Percentiles rank a stretch among this genome's conserved stretches.
These are phyloP conservation scores for Fraxinus latifolia DNA, from an alignment of 305 asterid species.

Conservation along the genomic window DNA sequence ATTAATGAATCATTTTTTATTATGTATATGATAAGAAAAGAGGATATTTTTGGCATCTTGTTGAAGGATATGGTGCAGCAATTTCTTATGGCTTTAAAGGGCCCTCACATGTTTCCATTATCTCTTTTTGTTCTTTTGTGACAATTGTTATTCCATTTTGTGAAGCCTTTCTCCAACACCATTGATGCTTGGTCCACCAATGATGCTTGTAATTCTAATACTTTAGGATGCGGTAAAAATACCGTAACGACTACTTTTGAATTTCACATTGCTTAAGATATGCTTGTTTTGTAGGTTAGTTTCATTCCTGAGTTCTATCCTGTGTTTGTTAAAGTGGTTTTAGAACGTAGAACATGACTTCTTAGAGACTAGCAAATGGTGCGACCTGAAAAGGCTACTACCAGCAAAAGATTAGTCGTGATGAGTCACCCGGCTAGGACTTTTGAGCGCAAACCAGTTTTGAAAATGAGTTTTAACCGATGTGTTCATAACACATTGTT, in stretches of 20 bases:
- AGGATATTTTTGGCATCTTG: constrained; percentile 25
- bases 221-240: neutral
- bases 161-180: constrained; percentile 26
- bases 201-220: neutral
- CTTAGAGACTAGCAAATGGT: neutral
- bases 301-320: neutral
- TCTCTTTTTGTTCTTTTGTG: constrained; percentile 42
- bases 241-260: neutral
- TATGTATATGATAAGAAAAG: constrained; percentile 14
- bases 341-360: neutral
- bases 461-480: neutral
- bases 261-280: neutral
- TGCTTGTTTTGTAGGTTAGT: neutral
- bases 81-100: constrained; percentile 27
- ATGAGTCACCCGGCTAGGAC: neutral
- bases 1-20: constrained; percentile 2
- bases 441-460: too few species aligned
- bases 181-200: constrained; percentile 35
- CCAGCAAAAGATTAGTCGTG: neutral
- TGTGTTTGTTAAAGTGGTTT: neutral
- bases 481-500: too few species aligned
- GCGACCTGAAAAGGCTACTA: neutral
- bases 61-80: constrained; percentile 10
- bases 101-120: constrained; percentile 34
- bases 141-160: constrained; percentile 34